Conservation (phyloP, 176 grass and related monocot genomes). For the Elaeis guineensis region DNA sequence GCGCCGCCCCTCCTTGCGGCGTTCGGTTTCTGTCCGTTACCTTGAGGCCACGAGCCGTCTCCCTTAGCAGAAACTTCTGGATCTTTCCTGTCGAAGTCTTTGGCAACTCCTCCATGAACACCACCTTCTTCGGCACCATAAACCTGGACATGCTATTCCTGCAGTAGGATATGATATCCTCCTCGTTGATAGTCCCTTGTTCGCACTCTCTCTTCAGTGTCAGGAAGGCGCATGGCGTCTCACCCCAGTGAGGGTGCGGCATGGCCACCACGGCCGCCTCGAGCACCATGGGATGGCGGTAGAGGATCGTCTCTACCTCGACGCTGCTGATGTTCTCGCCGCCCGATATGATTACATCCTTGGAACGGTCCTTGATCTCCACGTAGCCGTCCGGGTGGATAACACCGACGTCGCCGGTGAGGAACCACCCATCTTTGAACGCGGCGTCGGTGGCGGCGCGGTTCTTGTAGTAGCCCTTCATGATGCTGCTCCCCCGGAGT, state of each 20-base stretch:
- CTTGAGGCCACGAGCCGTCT: slow-evolving; percentile 11
- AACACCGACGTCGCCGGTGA: slow-evolving; percentile 51
- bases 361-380: slow-evolving; percentile 62
- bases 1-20: not conserved
- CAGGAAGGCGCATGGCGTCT: slow-evolving; percentile 40
- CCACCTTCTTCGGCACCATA: slow-evolving; percentile 61
- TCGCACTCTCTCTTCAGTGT: slow-evolving; percentile 23
- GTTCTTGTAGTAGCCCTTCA: slow-evolving; percentile 68
- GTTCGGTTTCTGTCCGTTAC: too few relatives aligned
- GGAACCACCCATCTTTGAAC: slow-evolving; percentile 44
- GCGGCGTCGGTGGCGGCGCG: slow-evolving; percentile 31
- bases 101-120: slow-evolving; percentile 51
- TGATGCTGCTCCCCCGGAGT: slow-evolving; percentile 52
- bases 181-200: slow-evolving; percentile 20
- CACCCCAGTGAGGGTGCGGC: slow-evolving; percentile 39
- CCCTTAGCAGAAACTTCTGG: slow-evolving; percentile 40
- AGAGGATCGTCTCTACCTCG: slow-evolving; percentile 45
- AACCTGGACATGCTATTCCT: slow-evolving; percentile 34
- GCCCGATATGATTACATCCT: slow-evolving; percentile 73
- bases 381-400: slow-evolving; percentile 58
- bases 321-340: slow-evolving; percentile 86
- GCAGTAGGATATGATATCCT: slow-evolving; percentile 45
- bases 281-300: slow-evolving; percentile 43
- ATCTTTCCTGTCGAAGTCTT: slow-evolving; percentile 51
- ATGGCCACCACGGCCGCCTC: slow-evolving; percentile 49